phyloP scores from a whole-genome alignment of 1,284 basidiomycete genomes.

The Austropuccinia psidii region DNA sequence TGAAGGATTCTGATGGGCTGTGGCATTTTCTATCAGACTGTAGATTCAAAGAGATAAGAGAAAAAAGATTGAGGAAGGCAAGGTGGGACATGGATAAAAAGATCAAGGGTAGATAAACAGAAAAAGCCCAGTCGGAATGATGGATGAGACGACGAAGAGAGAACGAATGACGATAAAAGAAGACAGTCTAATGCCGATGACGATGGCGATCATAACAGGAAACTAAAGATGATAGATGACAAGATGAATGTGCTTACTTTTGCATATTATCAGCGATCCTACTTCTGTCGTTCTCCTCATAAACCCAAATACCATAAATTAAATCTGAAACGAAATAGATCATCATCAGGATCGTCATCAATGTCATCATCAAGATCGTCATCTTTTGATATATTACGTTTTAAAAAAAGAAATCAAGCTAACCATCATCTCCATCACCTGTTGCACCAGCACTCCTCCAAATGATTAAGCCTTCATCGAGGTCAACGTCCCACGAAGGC shows the following conservation, averaged over 20 bases:
- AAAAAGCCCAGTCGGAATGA: not conserved
- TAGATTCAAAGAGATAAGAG: too few species aligned
- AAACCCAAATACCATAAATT: constrained; percentile 31
- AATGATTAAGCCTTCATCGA: constrained; percentile 28
- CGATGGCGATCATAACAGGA: not conserved
- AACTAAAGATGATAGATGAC: not conserved
- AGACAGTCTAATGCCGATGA: not conserved
- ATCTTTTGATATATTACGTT: not conserved
- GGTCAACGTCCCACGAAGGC: constrained; percentile 1
- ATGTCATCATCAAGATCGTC: too few species aligned
- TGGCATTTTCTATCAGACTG: constrained; percentile 3
- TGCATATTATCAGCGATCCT: constrained; percentile 10
- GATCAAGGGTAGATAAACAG: not conserved
- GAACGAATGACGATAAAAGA: not conserved
- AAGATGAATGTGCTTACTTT: not conserved
- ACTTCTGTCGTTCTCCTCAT: constrained; percentile 20
- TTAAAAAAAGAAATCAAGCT: not conserved
- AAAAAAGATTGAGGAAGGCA: too few species aligned
- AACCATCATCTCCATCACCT: constrained; percentile 20
- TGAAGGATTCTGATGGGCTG: not conserved
- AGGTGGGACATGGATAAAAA: not conserved
- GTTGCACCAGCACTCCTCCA: constrained; percentile 21
- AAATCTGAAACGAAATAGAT: not conserved
- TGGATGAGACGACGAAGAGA: not conserved
- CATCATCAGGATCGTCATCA: not conserved